A percentile compares a stretch with the other conserved stretches of the same genome.
These are phyloP conservation scores for Vanrija sp. DNA, from an alignment of 1,284 basidiomycete genomes.

Conservation along the genomic window DNA sequence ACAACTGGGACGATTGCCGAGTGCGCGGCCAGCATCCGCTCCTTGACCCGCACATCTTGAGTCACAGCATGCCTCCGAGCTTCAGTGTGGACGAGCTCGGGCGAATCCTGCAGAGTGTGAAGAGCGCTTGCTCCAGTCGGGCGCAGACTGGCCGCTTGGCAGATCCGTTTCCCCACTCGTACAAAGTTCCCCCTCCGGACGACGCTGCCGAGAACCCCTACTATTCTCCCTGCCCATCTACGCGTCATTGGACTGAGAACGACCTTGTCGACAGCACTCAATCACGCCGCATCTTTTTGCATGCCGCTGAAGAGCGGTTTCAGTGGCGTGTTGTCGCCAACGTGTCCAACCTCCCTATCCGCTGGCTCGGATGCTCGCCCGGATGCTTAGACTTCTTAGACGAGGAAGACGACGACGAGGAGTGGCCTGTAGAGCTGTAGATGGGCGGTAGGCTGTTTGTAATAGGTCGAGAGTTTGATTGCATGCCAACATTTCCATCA, in stretches of 20 bases:
- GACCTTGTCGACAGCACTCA: slow-evolving; percentile 2
- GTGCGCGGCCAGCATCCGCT: slow-evolving; percentile 30
- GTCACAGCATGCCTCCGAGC: slow-evolving; percentile 21
- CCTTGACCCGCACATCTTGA: slow-evolving; percentile 26
- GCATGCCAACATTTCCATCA: too few relatives aligned
- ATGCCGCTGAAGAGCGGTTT: slow-evolving; percentile 42
- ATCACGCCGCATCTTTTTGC: slow-evolving; percentile 35
- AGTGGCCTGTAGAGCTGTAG: neutral
- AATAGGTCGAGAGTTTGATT: too few relatives aligned
- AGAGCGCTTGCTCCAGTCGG: slow-evolving; percentile 13
- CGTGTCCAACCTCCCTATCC: slow-evolving; percentile 33
- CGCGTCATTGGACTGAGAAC: slow-evolving; percentile 29
- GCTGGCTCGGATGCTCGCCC: slow-evolving; percentile 43
- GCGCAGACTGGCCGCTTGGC: neutral
- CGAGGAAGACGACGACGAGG: slow-evolving; percentile 27
- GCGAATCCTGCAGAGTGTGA: slow-evolving; percentile 27
- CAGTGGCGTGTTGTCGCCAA: slow-evolving; percentile 40
- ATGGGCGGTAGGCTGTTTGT: too few relatives aligned
- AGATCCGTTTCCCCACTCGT: slow-evolving; percentile 30
- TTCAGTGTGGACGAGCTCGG: slow-evolving; percentile 14
- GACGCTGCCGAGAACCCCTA: slow-evolving; percentile 45
- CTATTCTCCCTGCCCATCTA: slow-evolving; percentile 41
- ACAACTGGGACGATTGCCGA: slow-evolving; percentile 29
- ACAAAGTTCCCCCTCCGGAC: slow-evolving; percentile 25
- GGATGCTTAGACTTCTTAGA: slow-evolving; percentile 46